Conservation (phyloP, 225 moss, liverwort and hornwort genomes). For the Physcomitrellopsis africana region DNA sequence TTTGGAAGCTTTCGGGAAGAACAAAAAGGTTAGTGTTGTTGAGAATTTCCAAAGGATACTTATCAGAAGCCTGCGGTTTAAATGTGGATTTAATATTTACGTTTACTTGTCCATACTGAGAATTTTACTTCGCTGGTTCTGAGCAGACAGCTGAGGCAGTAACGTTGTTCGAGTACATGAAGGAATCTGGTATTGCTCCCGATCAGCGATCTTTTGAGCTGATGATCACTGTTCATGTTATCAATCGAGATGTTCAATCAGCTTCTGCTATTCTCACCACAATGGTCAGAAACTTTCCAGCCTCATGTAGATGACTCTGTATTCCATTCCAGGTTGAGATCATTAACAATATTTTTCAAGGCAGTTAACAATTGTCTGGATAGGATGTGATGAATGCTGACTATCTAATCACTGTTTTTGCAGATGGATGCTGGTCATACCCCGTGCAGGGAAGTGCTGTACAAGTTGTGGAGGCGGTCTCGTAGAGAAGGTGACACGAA, state of each 20-base stretch:
- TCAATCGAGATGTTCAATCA: slow-evolving; percentile 75
- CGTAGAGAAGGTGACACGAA: slow-evolving; percentile 56
- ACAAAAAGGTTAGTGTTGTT: slow-evolving; percentile 57
- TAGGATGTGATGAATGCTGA: neutral
- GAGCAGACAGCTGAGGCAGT: slow-evolving; percentile 74
- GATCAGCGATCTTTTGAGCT: slow-evolving; percentile 77
- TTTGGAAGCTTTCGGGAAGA: slow-evolving; percentile 88
- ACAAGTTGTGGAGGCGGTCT: slow-evolving; percentile 75
- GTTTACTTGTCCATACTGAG: slow-evolving; percentile 12
- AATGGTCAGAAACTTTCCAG: slow-evolving; percentile 57
- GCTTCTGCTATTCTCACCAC: slow-evolving; percentile 61
- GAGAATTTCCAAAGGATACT: slow-evolving; percentile 5
- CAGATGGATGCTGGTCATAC: slow-evolving; percentile 66
- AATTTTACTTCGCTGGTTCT: neutral
- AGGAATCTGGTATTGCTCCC: slow-evolving; percentile 62
- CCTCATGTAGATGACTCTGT: neutral
- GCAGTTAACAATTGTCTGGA: neutral
- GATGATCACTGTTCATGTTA: slow-evolving; percentile 77
- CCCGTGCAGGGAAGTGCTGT: slow-evolving; percentile 48
- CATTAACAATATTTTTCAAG: neutral
- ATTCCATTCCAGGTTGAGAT: neutral
- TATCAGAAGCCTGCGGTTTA: neutral
- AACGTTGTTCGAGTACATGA: slow-evolving; percentile 80
- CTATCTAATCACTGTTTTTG: slow-evolving; percentile 16
- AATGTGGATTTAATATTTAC: neutral